phyloP scores from a whole-genome alignment of 495 filamentous ascomycete species.

The Corynascus novoguineensis region DNA sequence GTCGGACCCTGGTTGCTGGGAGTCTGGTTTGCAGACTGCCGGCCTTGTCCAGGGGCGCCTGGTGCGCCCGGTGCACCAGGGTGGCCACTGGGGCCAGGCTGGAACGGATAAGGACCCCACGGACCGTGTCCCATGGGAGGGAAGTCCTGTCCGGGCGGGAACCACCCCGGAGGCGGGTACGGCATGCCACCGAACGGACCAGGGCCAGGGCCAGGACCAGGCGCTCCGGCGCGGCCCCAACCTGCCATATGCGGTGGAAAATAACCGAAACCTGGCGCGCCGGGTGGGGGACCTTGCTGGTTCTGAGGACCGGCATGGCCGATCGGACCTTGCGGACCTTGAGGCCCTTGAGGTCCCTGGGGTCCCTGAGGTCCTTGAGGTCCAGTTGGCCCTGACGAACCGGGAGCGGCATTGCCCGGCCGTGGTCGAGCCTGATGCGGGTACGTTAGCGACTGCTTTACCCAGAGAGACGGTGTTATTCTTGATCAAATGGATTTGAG shows the following conservation, averaged over 20 bases:
- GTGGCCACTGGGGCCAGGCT: slow-evolving; percentile 44
- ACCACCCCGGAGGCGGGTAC: slow-evolving; percentile 67
- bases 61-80: slow-evolving; percentile 29
- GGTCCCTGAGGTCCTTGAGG: slow-evolving; percentile 13
- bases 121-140: slow-evolving; percentile 56
- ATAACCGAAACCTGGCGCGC: slow-evolving; percentile 29
- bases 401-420: slow-evolving; percentile 31
- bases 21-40: slow-evolving; percentile 32
- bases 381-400: slow-evolving; percentile 30
- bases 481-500: slow-evolving; percentile 1
- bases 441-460: slow-evolving; percentile 23
- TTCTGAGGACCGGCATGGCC: slow-evolving; percentile 29
- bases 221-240: slow-evolving; percentile 37
- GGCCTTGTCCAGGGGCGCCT: slow-evolving; percentile 24
- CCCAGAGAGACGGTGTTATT: neutral
- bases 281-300: slow-evolving; percentile 30
- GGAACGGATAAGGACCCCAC: slow-evolving; percentile 46
- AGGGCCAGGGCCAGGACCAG: slow-evolving; percentile 31
- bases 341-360: too few relatives aligned
- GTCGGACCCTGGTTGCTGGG: slow-evolving; percentile 35
- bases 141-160: slow-evolving; percentile 75
- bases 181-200: slow-evolving; percentile 42
- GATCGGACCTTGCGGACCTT: slow-evolving; percentile 16
- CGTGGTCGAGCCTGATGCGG: slow-evolving; percentile 37
- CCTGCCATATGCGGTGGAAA: slow-evolving; percentile 51